Evolutionary conservation across 2,329 filamentous ascomycete genomes (phyloP).

Genomic region (Fusarium musae): DNA sequence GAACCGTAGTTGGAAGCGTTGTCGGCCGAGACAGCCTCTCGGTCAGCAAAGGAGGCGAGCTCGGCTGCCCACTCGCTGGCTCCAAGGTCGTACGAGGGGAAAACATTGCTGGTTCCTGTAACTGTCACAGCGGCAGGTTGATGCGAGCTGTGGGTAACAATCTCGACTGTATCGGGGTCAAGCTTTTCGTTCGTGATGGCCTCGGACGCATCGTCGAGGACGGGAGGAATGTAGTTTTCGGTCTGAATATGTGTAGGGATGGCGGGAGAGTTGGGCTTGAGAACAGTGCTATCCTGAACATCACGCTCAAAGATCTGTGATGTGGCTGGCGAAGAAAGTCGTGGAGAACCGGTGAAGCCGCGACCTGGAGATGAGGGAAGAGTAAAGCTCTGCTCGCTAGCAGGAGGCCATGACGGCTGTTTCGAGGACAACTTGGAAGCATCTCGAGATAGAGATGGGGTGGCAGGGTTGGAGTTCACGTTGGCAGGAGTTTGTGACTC

Average conservation of each 20-base stretch:
- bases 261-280: conserved; percentile 80
- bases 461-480: conserved; percentile 46
- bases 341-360: conserved; percentile 76
- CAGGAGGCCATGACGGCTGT: conserved; percentile 55
- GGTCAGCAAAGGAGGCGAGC: conserved; percentile 63
- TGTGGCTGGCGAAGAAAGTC: conserved; percentile 79
- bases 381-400: conserved; percentile 56
- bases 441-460: conserved; percentile 50
- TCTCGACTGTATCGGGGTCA: conserved; percentile 90
- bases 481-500: conserved; percentile 50
- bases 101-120: conserved; percentile 56
- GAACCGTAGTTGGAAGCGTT: conserved; percentile 79
- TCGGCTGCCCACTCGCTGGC: conserved; percentile 68
- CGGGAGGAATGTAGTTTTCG: conserved; percentile 92
- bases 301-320: conserved; percentile 93
- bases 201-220: conserved; percentile 89
- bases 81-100: conserved; percentile 54
- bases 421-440: conserved; percentile 53
- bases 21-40: conserved; percentile 62
- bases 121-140: conserved; percentile 80
- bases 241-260: conserved; percentile 94
- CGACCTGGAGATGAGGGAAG: conserved; percentile 73
- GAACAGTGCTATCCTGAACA: conserved; percentile 80
- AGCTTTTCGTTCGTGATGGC: conserved; percentile 89
- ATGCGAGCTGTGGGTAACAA: conserved; percentile 86